Evolutionary conservation across 163 green algal genomes (phyloP).

Genomic region (Coccomyxa subellipsoidea): DNA sequence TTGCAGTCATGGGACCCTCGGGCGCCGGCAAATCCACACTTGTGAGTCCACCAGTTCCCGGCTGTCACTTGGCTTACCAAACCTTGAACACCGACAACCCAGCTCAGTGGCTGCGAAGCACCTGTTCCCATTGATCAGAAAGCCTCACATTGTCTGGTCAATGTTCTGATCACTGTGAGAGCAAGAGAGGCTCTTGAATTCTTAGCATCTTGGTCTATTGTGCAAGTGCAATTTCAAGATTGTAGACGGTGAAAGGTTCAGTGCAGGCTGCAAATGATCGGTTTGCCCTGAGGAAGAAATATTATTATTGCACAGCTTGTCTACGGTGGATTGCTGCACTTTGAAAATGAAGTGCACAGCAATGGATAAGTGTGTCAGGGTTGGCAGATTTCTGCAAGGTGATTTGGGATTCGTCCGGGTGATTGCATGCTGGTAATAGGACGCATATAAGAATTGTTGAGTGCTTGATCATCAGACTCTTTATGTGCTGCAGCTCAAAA

Average conservation of each 20-base stretch:
- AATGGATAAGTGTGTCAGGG: background rate
- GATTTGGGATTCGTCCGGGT: background rate
- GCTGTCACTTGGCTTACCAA: background rate
- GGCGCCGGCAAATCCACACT: constrained; percentile 52
- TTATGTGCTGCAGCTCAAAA: constrained; percentile 26
- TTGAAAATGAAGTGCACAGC: too few relatives aligned
- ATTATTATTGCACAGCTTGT: too few relatives aligned
- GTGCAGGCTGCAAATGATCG: background rate
- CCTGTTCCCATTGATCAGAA: too few relatives aligned
- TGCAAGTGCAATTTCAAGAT: background rate
- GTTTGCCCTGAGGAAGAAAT: background rate
- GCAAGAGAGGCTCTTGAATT: background rate
- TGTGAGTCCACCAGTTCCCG: constrained; percentile 16
- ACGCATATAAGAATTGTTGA: too few relatives aligned
- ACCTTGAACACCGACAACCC: background rate
- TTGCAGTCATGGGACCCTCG: constrained; percentile 51
- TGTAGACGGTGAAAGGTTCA: background rate
- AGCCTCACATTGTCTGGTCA: too few relatives aligned
- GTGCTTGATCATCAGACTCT: too few relatives aligned
- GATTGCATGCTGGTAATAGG: too few relatives aligned
- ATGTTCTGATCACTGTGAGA: background rate
- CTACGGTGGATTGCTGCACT: too few relatives aligned
- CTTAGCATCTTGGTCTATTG: background rate
- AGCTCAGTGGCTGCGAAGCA: too few relatives aligned
- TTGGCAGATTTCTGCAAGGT: background rate